A percentile compares a stretch with the other conserved stretches of the same genome.
These are phyloP conservation scores for Salix viminalis DNA, from an alignment of 345 rosid species.

Conservation along the genomic window DNA sequence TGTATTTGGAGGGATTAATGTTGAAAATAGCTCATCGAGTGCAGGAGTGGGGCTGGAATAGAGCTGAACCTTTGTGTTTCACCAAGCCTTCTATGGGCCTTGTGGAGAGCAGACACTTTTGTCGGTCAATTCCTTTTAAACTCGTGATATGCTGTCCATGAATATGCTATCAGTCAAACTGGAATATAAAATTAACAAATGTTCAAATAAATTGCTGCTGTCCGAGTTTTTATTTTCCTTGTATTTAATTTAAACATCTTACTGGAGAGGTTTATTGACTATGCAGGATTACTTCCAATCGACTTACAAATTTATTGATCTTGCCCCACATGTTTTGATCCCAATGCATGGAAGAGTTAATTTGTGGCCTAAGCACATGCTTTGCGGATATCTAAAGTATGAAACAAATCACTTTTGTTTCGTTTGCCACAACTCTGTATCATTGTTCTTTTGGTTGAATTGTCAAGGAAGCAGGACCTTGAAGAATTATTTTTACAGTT, in stretches of 20 bases:
- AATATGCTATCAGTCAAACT: not conserved
- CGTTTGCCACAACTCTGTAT: not conserved
- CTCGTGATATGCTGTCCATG: not conserved
- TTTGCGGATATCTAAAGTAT: constrained; percentile 81
- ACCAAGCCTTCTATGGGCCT: too few species aligned
- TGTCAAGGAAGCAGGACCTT: not conserved
- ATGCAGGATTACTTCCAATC: constrained; percentile 74
- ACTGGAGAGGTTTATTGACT: not conserved
- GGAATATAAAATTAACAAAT: not conserved
- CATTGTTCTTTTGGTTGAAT: not conserved
- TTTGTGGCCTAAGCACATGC: constrained; percentile 84
- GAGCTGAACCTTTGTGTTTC: too few species aligned
- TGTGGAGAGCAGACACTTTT: too few species aligned
- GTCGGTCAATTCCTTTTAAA: too few species aligned
- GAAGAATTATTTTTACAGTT: not conserved
- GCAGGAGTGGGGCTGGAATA: too few species aligned
- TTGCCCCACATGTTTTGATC: constrained; percentile 71
- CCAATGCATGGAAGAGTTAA: constrained; percentile 95
- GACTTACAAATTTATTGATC: constrained; percentile 78
- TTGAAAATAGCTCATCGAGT: too few species aligned
- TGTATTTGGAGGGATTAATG: too few species aligned
- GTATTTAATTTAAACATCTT: not conserved
- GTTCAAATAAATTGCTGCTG: not conserved
- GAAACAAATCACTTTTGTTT: constrained; percentile 6
- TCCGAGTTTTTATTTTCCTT: not conserved